Percentiles rank a stretch among this genome's conserved stretches.
These are phyloP conservation scores for Raffaelea deltoideospora DNA, from an alignment of 2,329 filamentous ascomycete genomes.

Conservation along the genomic window DNA sequence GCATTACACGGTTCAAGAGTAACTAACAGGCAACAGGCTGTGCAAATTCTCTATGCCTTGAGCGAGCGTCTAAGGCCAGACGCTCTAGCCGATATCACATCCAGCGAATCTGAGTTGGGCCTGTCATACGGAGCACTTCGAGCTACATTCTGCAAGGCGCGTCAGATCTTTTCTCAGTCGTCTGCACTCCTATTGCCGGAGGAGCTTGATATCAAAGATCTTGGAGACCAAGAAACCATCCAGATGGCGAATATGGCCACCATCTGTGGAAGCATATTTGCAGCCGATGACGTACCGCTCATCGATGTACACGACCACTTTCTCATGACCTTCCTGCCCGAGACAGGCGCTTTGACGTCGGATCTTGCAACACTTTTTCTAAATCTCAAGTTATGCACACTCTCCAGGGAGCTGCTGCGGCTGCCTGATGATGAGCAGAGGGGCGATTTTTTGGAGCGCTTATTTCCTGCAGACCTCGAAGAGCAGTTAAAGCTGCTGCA, in stretches of 20 bases:
- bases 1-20: neutral
- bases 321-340: conserved; percentile 25
- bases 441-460: conserved; percentile 29
- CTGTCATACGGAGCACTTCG: conserved; percentile 19
- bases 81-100: conserved; percentile 14
- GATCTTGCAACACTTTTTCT: conserved; percentile 28
- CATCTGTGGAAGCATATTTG: conserved; percentile 25
- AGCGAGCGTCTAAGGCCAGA: conserved; percentile 18
- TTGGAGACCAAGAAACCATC: conserved; percentile 23
- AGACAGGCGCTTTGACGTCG: conserved; percentile 22
- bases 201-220: conserved; percentile 22
- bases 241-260: conserved; percentile 34
- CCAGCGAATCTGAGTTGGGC: conserved; percentile 17
- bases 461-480: conserved; percentile 42
- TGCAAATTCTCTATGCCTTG: conserved; percentile 21
- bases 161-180: conserved; percentile 18
- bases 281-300: conserved; percentile 22
- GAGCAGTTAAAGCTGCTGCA: conserved; percentile 23
- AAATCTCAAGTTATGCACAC: conserved; percentile 25
- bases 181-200: conserved; percentile 18
- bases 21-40: conserved; percentile 11
- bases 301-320: conserved; percentile 29
- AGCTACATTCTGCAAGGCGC: conserved; percentile 17
- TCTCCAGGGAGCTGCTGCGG: conserved; percentile 2
- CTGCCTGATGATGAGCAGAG: conserved; percentile 6